These are phyloP conservation scores for Colletotrichum cuscutae DNA, from an alignment of 2,329 filamentous ascomycete genomes.

Conservation along the genomic window DNA sequence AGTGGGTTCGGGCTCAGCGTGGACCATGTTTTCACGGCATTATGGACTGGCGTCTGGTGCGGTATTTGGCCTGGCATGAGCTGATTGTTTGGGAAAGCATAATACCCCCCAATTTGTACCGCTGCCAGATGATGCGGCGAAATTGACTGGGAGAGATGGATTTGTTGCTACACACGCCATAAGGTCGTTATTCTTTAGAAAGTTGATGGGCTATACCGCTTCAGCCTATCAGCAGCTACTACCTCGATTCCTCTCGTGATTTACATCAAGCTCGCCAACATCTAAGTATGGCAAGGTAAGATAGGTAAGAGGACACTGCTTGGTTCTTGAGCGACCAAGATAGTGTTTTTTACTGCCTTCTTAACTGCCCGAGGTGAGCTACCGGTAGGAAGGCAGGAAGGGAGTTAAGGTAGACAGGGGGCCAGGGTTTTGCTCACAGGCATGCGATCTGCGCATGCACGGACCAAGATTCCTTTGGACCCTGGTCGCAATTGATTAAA, in stretches of 20 bases:
- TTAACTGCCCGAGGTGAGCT: too few species aligned
- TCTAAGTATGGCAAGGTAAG: neutral
- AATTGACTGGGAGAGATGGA: neutral
- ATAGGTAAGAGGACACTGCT: neutral
- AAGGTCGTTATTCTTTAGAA: neutral
- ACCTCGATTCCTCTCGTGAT: neutral
- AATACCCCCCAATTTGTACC: constrained; percentile 27
- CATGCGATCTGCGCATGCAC: neutral
- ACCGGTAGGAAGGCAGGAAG: too few species aligned
- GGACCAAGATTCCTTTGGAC: neutral
- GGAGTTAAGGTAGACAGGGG: neutral
- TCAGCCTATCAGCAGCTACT: neutral
- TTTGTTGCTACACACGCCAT: neutral
- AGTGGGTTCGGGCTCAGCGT: constrained; percentile 10
- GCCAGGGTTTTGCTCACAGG: neutral
- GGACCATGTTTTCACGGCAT: constrained; percentile 26
- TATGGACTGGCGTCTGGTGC: constrained; percentile 27
- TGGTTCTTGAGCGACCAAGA: neutral
- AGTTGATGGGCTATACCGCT: neutral
- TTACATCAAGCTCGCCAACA: neutral
- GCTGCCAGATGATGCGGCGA: constrained; percentile 11
- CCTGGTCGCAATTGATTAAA: constrained; percentile 10
- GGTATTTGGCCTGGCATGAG: constrained; percentile 30
- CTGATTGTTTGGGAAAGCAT: constrained; percentile 31
- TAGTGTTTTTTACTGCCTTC: too few species aligned